A percentile compares a stretch with the other conserved stretches of the same genome.
Conservation (phyloP, 2,329 filamentous ascomycete genomes). For the Pseudogymnoascus sp. region DNA sequence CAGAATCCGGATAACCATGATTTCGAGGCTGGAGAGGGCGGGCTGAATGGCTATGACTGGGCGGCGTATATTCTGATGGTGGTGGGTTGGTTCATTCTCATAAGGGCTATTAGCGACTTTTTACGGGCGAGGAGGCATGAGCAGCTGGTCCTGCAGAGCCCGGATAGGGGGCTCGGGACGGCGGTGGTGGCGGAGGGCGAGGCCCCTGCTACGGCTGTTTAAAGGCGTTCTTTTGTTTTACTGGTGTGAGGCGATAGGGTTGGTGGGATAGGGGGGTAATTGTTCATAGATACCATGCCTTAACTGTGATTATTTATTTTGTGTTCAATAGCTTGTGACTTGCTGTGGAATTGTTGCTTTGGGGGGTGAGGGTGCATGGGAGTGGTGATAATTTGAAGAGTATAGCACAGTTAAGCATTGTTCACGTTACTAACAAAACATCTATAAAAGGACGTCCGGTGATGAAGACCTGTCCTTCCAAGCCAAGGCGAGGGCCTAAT, state of each 20-base stretch:
- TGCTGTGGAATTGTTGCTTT: background rate
- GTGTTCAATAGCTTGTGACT: background rate
- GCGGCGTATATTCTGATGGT: constrained; percentile 92
- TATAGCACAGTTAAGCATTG: too few relatives aligned
- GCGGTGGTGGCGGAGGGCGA: constrained; percentile 86
- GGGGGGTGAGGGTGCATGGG: background rate
- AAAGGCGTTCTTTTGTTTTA: background rate
- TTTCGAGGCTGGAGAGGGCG: constrained; percentile 55
- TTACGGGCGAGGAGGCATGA: constrained; percentile 83
- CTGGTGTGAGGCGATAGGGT: background rate
- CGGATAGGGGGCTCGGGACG: constrained; percentile 76
- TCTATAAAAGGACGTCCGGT: too few relatives aligned
- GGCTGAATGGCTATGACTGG: constrained; percentile 74
- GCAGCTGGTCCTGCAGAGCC: constrained; percentile 85
- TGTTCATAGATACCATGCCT: constrained; percentile 4
- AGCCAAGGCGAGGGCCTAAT: too few relatives aligned
- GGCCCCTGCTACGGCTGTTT: constrained; percentile 19
- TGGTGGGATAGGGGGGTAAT: background rate
- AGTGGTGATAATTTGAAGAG: too few relatives aligned
- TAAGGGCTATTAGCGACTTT: constrained; percentile 88
- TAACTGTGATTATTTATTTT: background rate
- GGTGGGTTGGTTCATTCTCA: constrained; percentile 95
- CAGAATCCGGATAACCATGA: constrained; percentile 84
- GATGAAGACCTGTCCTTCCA: too few relatives aligned
- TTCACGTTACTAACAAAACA: too few relatives aligned